Percentiles rank a stretch among this genome's conserved stretches.
These are phyloP conservation scores for Zygosaccharomyces gambellarensis DNA, from an alignment of 805 yeast species.

Conservation along the genomic window DNA sequence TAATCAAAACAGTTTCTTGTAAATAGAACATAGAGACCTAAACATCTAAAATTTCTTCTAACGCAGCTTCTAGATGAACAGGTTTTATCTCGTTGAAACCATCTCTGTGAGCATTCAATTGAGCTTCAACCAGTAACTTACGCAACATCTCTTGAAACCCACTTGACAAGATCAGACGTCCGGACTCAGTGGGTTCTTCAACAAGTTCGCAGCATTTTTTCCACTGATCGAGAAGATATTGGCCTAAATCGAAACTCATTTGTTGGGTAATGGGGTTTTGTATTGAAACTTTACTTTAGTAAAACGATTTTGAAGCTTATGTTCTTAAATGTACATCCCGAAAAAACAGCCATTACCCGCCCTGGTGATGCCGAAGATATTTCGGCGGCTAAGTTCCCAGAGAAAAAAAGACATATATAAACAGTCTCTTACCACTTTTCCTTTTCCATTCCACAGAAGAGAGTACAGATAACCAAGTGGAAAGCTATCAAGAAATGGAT, in stretches of 20 bases:
- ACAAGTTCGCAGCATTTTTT: conserved; percentile 3
- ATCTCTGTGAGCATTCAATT: conserved; percentile 36
- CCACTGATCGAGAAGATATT: conserved; percentile 9
- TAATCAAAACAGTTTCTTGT: conserved; percentile 35
- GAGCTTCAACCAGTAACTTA: conserved; percentile 37
- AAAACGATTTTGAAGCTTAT: background rate
- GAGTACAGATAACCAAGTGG: background rate
- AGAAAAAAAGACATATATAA: too few relatives aligned
- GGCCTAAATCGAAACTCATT: conserved; percentile 4
- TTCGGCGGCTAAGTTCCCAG: conserved; percentile 10
- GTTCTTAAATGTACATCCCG: background rate
- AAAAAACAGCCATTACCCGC: background rate
- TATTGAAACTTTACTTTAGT: background rate
- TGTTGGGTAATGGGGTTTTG: background rate
- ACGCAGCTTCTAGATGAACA: conserved; percentile 39
- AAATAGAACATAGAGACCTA: conserved; percentile 3
- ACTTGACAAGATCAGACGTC: conserved; percentile 13
- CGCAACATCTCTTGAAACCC: conserved; percentile 15
- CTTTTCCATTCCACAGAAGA: background rate
- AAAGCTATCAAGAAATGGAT: background rate
- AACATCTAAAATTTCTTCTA: conserved; percentile 17
- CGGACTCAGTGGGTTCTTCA: conserved; percentile 13
- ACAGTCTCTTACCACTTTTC: too few relatives aligned
- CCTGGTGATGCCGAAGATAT: background rate
- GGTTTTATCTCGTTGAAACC: conserved; percentile 42